These are phyloP conservation scores for Neopestalotiopsis sp. DNA, from an alignment of 2,329 filamentous ascomycete genomes.

Conservation along the genomic window DNA sequence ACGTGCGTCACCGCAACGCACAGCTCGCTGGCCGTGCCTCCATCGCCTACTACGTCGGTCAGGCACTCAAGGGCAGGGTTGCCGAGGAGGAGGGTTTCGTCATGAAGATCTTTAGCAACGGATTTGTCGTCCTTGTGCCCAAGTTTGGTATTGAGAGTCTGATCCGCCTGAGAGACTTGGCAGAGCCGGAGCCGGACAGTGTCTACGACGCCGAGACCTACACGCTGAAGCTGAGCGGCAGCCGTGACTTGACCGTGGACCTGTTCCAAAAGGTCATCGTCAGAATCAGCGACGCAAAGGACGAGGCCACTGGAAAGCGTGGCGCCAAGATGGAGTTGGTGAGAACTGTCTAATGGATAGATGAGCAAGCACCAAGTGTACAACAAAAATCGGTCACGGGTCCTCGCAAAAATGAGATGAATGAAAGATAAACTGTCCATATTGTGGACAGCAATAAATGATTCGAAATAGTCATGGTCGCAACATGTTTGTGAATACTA, in stretches of 20 bases:
- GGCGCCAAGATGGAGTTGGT: constrained; percentile 80
- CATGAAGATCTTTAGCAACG: constrained; percentile 97
- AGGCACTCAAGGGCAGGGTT: constrained; percentile 81
- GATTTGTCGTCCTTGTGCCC: constrained; percentile 94
- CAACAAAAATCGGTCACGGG: background rate
- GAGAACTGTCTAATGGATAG: constrained; percentile 12
- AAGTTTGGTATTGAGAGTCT: constrained; percentile 94
- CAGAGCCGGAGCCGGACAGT: constrained; percentile 77
- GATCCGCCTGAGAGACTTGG: constrained; percentile 84
- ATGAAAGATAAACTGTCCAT: background rate
- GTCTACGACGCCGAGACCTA: constrained; percentile 88
- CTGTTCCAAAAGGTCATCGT: constrained; percentile 93
- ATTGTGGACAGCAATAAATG: background rate
- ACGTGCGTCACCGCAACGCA: constrained; percentile 94
- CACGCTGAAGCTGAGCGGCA: constrained; percentile 66
- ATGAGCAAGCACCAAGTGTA: background rate
- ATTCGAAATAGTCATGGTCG: background rate
- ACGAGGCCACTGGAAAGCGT: constrained; percentile 94
- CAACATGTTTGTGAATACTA: background rate
- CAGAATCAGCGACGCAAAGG: constrained; percentile 88
- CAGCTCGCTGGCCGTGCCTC: constrained; percentile 93
- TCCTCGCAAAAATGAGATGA: background rate
- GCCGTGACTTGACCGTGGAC: constrained; percentile 67
- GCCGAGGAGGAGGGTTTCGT: constrained; percentile 91
- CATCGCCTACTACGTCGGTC: constrained; percentile 97